Base-by-base conservation (phyloP, 2,329 filamentous ascomycete genomes). In the Epichloe sp. region DNA sequence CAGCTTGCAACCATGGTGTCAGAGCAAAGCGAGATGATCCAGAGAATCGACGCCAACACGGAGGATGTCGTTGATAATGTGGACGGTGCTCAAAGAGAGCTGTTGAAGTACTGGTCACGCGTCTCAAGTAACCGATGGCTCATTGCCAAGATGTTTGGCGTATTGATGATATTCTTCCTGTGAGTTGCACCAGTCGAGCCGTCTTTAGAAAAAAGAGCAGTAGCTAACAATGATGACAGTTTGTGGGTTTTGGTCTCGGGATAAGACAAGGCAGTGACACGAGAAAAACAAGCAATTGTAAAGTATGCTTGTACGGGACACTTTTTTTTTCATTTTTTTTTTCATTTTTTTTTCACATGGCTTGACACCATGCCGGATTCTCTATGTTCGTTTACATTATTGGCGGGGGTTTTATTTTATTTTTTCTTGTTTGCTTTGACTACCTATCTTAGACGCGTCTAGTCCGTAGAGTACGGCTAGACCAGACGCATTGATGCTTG, bases 41-140 rank as follows among this genome's bases (percentile, higher is more conserved):
- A 97, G 69, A 78, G 91, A 47, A 96, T 96, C 63, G 91, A 97
- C 62, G 91, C 91, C 57, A 96, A 97, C 67, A 96, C 91, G 1
- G 93, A 98, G 63, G 90, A 96, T 60, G 88, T 98, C 5, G 91
- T 98, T 50, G 91, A 97, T 63, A 98, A 98, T 60, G 91, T 98
- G n/a, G 82, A 95, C 63, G 93, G 93, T 17, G 93, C 93, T 5
- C 93, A 98, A 65, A 78, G 90, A 56, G 91, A 98, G 69, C 67
- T 98, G 62, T 80, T 98, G 71, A 96, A 96, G 68, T 98, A 97
- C 70, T 98, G 93, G 91, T 85, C 82, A 31, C 79, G 90, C 41
- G 90, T 97, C 31, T 93, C 88, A 52, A 88, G 90, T 55, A 98
- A 98, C 71, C 78, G 93, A 57, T 97, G 91, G 93, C 72, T 98